phyloP scores from a whole-genome alignment of 495 filamentous ascomycete species.

The Penicillium flavigenum region DNA sequence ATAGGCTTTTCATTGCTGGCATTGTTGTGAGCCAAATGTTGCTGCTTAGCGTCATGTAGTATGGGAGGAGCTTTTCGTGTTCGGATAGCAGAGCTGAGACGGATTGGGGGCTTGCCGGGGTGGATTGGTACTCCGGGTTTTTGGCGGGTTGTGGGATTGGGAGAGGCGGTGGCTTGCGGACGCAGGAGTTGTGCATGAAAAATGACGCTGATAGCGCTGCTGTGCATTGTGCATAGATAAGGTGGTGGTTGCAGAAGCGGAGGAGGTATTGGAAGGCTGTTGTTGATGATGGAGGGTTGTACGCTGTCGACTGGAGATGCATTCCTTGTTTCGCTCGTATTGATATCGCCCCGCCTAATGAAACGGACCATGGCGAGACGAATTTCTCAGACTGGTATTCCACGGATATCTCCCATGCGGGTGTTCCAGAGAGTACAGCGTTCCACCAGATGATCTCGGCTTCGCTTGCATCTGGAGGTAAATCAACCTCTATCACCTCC shows the following conservation, averaged over 20 bases:
- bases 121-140: background rate
- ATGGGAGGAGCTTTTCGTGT: background rate
- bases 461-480: background rate
- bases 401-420: background rate
- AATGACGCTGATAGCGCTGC: background rate
- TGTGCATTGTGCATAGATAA: background rate
- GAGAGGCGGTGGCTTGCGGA: background rate
- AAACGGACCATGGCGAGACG: background rate
- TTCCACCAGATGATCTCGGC: background rate
- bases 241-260: background rate
- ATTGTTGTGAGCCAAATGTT: background rate
- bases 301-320: background rate
- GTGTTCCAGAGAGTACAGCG: background rate
- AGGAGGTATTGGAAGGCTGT: background rate
- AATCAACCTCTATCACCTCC: background rate
- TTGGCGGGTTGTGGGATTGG: background rate
- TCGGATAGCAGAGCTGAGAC: background rate
- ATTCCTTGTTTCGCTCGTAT: background rate
- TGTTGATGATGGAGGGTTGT: background rate
- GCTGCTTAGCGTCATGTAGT: conserved; percentile 2
- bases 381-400: background rate
- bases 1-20: background rate
- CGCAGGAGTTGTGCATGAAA: background rate
- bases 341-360: background rate
- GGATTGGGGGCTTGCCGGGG: background rate